Base-by-base conservation (phyloP, 805 yeast species). In the Candida glaebosa region DNA sequence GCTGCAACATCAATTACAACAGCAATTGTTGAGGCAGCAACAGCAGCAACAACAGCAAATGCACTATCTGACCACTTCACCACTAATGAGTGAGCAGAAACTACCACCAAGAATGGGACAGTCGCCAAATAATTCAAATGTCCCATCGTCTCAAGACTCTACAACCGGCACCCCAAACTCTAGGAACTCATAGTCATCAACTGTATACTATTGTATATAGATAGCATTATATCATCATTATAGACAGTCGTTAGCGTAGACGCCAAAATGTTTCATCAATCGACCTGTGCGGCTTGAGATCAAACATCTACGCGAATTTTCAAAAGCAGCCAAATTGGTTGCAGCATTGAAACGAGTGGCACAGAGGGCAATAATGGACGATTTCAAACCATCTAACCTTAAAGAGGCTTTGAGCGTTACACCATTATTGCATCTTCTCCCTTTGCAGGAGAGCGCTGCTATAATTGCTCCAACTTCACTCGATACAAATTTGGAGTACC, bases 351-450 rank as follows among this genome's bases (percentile, higher is more conserved):
- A 28, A 12, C 31, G 14, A 10, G 12, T 14, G 5, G 5, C 5
- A 10, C 14, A 6, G 14, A 28, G 37, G 12, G 25, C 18, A 26
- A 9, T 26, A 26, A 39, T 30, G 41, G 41, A 39, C 14, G 30
- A 25, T 17, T n/a, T 17, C 18, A 32, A 42, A 18, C 62, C 58
- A 4, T 31, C 40, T 18, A 49, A 48, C 35, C 34, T 60, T n/a
- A 43, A 43, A 20, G 60, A 60, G 42, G 58, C 56, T 14, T 45
- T 61, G 24, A 41, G 56, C 9, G 52, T 54, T 9, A 52, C 57
- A n/a, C 66, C 66, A 2, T 42, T 61, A 18, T 41, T 57, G 4
- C 62, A 59, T 38, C 50, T 61, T 8, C 37, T 61, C n/a, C 65
- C 65, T 16, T 52, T 49, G n/a, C 65, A 60, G 36, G 55, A 48